Percentiles rank a stretch among this genome's conserved stretches.
Evolutionary conservation across 2,329 filamentous ascomycete species (phyloP).

Genomic region (Boeremia lycopersici): DNA sequence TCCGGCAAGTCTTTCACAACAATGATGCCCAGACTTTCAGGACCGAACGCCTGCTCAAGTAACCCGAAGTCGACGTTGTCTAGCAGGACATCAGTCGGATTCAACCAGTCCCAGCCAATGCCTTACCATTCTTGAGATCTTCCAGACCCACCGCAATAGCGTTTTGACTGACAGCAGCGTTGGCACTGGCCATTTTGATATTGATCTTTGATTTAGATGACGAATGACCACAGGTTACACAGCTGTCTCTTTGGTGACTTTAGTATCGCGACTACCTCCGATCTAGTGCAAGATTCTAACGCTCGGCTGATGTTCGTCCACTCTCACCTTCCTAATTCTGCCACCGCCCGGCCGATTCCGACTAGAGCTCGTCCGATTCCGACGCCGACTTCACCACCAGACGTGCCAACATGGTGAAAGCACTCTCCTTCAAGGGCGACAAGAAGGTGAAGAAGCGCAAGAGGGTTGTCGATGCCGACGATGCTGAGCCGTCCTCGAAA

Average conservation of each 20-base stretch:
- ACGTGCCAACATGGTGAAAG: conserved; percentile 73
- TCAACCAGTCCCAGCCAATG: background rate
- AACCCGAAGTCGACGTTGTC: conserved; percentile 71
- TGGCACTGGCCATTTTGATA: conserved; percentile 27
- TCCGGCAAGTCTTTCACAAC: conserved; percentile 84
- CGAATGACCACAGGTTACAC: background rate
- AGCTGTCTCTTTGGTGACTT: conserved; percentile 16
- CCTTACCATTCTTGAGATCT: conserved; percentile 55
- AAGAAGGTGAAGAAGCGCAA: conserved; percentile 94
- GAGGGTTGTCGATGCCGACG: conserved; percentile 63
- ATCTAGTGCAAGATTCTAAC: background rate
- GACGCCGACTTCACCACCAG: conserved; percentile 19
- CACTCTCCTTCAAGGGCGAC: conserved; percentile 95
- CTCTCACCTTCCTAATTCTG: conserved; percentile 38
- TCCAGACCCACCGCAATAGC: conserved; percentile 43
- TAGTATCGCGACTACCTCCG: conserved; percentile 18
- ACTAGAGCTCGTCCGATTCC: conserved; percentile 17
- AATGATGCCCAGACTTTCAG: conserved; percentile 87
- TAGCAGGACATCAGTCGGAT: conserved; percentile 40
- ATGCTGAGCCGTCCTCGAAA: conserved; percentile 47
- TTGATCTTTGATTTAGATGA: background rate
- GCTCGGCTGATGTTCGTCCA: conserved; percentile 18
- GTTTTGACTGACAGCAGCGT: conserved; percentile 28
- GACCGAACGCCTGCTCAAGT: conserved; percentile 83
- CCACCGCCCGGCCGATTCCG: conserved; percentile 31